phyloP scores from a whole-genome alignment of 2,329 filamentous ascomycete species.

The Tolypocladium ophioglossoides region DNA sequence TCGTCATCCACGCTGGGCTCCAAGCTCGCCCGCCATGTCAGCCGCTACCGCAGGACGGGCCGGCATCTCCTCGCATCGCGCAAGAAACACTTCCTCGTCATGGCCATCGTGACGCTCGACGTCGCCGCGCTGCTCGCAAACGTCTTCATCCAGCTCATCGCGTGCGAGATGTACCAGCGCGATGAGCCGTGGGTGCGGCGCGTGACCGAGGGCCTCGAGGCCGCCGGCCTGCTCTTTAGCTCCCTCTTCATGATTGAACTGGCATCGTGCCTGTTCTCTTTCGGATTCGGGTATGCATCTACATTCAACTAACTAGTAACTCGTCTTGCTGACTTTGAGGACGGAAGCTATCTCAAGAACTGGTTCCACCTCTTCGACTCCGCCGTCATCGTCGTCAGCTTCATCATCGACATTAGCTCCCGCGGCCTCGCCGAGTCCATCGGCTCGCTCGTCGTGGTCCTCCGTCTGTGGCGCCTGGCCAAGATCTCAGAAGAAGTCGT shows the following conservation, averaged over 20 bases:
- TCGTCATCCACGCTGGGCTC: neutral
- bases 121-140: slow-evolving; percentile 33
- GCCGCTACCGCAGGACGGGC: slow-evolving; percentile 3
- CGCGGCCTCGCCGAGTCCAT: slow-evolving; percentile 52
- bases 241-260: slow-evolving; percentile 56
- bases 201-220: slow-evolving; percentile 30
- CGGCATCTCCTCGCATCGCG: slow-evolving; percentile 21
- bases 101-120: slow-evolving; percentile 34
- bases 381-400: slow-evolving; percentile 48
- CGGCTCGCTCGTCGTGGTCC: slow-evolving; percentile 53
- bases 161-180: slow-evolving; percentile 32
- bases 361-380: slow-evolving; percentile 57
- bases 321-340: neutral
- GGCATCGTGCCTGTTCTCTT: slow-evolving; percentile 46
- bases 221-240: slow-evolving; percentile 48
- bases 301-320: neutral
- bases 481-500: slow-evolving; percentile 62
- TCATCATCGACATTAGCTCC: slow-evolving; percentile 50
- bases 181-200: slow-evolving; percentile 30
- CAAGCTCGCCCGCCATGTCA: neutral
- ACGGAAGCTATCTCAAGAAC: slow-evolving; percentile 41
- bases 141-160: slow-evolving; percentile 36
- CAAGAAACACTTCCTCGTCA: slow-evolving; percentile 33
- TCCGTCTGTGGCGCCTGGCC: slow-evolving; percentile 58
- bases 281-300: slow-evolving; percentile 42